Percentiles rank a stretch among this genome's conserved stretches.
These are phyloP conservation scores for Cunninghamia lanceolata DNA, from an alignment of 75 land plant species.

Conservation along the genomic window DNA sequence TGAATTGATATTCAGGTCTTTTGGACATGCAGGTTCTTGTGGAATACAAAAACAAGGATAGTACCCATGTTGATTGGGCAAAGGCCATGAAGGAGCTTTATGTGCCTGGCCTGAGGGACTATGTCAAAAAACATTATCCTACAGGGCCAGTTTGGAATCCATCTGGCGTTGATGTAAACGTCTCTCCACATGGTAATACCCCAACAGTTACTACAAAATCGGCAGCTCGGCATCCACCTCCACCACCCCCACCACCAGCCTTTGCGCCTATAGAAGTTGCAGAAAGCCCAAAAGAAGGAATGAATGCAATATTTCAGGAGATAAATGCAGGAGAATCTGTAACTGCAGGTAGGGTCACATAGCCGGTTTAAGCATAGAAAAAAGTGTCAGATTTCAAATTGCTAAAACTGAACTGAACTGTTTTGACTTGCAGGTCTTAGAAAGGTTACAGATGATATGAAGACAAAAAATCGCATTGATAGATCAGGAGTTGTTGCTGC, in stretches of 20 bases:
- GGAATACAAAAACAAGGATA: conserved; percentile 80
- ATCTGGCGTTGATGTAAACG: conserved; percentile 37
- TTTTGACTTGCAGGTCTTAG: conserved; percentile 58
- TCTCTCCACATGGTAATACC: conserved; percentile 4
- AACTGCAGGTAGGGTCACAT: conserved; percentile 58
- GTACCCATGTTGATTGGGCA: conserved; percentile 93
- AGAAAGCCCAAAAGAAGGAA: conserved; percentile 59
- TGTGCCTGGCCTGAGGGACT: conserved; percentile 87
- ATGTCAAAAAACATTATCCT: conserved; percentile 74
- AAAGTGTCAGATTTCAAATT: neutral
- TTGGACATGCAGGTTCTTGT: conserved; percentile 68
- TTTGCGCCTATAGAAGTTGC: conserved; percentile 40
- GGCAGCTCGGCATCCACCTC: conserved; percentile 49
- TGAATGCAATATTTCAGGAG: conserved; percentile 92
- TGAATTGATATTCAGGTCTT: neutral
- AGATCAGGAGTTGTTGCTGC: conserved; percentile 70
- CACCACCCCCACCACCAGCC: conserved; percentile 80
- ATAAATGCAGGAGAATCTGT: conserved; percentile 75
- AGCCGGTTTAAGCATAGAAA: neutral
- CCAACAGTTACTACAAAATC: conserved; percentile 21
- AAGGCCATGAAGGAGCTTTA: conserved; percentile 93
- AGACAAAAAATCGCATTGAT: conserved; percentile 89
- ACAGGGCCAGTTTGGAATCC: conserved; percentile 91
- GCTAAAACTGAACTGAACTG: neutral
- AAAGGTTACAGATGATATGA: conserved; percentile 97